A percentile compares a stretch with the other conserved stretches of the same genome.
Conservation (phyloP, 768 basidiomycete species). For the Paxillus involutus region DNA sequence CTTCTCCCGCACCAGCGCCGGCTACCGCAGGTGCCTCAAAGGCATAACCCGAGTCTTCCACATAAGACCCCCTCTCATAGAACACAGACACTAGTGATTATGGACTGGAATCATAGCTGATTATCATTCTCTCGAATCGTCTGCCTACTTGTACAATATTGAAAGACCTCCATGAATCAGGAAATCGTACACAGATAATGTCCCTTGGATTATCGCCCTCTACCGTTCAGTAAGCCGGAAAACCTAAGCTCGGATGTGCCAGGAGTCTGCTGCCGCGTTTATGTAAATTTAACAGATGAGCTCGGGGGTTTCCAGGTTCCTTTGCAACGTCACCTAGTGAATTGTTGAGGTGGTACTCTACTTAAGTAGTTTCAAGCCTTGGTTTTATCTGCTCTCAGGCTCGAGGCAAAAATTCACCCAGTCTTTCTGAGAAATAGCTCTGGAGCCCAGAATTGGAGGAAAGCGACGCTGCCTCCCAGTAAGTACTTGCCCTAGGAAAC, state of each 20-base stretch:
- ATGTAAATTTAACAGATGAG: too few relatives aligned
- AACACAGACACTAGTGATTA: not conserved
- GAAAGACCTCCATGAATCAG: not conserved
- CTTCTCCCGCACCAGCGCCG: conserved; percentile 7
- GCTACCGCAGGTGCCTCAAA: conserved; percentile 4
- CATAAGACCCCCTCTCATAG: conserved; percentile 1
- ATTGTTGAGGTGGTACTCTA: too few relatives aligned
- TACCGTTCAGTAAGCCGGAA: not conserved
- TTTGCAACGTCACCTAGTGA: too few relatives aligned
- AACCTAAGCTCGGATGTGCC: not conserved
- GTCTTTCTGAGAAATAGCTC: too few relatives aligned
- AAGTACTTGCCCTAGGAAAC: too few relatives aligned
- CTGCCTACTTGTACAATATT: conserved; percentile 3
- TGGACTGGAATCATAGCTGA: not conserved
- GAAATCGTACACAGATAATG: not conserved
- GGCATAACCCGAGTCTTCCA: conserved; percentile 10
- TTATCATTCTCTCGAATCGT: conserved; percentile 1
- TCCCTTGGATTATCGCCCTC: not conserved
- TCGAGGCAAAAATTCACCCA: too few relatives aligned
- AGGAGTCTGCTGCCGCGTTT: too few relatives aligned
- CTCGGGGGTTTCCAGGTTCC: too few relatives aligned
- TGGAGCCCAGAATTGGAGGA: too few relatives aligned
- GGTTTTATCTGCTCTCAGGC: too few relatives aligned
- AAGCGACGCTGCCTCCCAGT: too few relatives aligned
- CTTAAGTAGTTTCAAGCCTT: too few relatives aligned